Evolutionary conservation across 1,284 basidiomycete species (phyloP).

Genomic region (Cryptococcus sp.): DNA sequence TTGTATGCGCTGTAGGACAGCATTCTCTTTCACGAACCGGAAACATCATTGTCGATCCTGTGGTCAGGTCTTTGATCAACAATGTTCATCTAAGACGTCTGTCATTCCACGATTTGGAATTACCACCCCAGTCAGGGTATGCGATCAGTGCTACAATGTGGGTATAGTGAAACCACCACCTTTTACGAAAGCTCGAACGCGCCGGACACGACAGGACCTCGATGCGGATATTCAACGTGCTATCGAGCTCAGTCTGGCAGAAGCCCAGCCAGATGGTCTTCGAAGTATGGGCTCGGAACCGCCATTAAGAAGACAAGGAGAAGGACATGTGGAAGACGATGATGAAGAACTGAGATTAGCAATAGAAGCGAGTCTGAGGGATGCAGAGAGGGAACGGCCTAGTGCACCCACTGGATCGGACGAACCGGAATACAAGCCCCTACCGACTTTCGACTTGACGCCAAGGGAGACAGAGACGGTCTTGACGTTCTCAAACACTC

Average conservation of each 20-base stretch:
- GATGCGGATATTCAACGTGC: constrained; percentile 91
- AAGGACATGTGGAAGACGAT: constrained; percentile 65
- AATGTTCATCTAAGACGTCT: constrained; percentile 81
- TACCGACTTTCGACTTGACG: constrained; percentile 72
- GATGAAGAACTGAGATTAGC: constrained; percentile 91
- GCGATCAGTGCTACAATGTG: constrained; percentile 83
- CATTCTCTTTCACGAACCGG: constrained; percentile 93
- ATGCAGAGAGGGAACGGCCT: constrained; percentile 71
- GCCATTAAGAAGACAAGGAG: constrained; percentile 52
- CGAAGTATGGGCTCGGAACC: constrained; percentile 58
- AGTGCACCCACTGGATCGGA: constrained; percentile 67
- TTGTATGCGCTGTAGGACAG: constrained; percentile 85
- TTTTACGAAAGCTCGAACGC: constrained; percentile 35
- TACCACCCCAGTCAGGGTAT: constrained; percentile 87
- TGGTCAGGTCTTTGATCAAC: constrained; percentile 92
- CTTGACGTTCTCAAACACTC: constrained; percentile 79
- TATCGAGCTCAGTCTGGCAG: constrained; percentile 83
- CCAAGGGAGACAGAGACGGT: constrained; percentile 77
- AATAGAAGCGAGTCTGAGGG: constrained; percentile 89
- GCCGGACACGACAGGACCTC: constrained; percentile 50
- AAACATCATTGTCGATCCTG: constrained; percentile 99
- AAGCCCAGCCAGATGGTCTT: constrained; percentile 57
- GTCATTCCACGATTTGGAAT: constrained; percentile 92
- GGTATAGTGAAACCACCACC: constrained; percentile 41
- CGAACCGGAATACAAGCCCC: constrained; percentile 48